These are phyloP conservation scores for Leishmania turanica DNA, from an alignment of 208 protist species.

Conservation along the genomic window DNA sequence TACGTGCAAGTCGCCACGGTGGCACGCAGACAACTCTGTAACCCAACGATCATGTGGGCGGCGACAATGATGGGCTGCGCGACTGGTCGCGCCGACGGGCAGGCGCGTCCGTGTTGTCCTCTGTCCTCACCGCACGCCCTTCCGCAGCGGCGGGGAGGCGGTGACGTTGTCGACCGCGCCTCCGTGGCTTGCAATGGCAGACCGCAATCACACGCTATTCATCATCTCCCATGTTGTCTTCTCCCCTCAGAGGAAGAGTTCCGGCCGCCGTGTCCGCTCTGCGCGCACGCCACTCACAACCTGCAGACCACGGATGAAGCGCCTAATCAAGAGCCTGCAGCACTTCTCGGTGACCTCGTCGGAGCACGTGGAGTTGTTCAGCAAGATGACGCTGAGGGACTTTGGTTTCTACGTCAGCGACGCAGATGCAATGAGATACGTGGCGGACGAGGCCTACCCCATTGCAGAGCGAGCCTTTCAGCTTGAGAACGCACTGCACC, in stretches of 20 bases:
- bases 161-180: not conserved
- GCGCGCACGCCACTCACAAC: not conserved
- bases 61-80: not conserved
- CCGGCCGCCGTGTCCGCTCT: not conserved
- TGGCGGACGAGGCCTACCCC: constrained; percentile 32
- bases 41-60: not conserved
- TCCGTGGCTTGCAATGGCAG: not conserved
- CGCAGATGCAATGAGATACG: constrained; percentile 24
- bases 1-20: not conserved
- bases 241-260: not conserved
- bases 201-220: not conserved
- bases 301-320: constrained; percentile 16
- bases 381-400: constrained; percentile 36
- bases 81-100: not conserved
- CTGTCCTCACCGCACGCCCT: not conserved
- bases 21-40: not conserved
- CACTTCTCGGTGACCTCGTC: constrained; percentile 21
- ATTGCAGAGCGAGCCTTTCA: constrained; percentile 35
- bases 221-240: not conserved
- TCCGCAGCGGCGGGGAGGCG: not conserved
- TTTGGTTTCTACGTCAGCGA: constrained; percentile 58
- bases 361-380: constrained; percentile 30
- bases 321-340: constrained; percentile 29
- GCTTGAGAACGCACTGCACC: constrained; percentile 47
- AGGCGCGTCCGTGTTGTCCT: too few species aligned